phyloP scores from a whole-genome alignment of 2,329 filamentous ascomycete species.

The Herpomyces periplanetae region DNA sequence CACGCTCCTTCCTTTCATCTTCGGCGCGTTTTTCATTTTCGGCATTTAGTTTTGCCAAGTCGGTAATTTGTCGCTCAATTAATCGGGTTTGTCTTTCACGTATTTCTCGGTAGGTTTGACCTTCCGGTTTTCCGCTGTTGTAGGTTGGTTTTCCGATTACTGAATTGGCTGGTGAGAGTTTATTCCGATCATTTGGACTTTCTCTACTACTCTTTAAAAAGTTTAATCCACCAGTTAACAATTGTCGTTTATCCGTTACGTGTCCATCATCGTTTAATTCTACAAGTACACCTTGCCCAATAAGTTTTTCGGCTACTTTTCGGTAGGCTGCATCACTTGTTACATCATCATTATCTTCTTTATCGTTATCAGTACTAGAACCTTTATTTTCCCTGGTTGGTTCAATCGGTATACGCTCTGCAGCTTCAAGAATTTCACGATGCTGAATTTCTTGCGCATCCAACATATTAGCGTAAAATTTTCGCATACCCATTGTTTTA shows the following conservation, averaged over 20 bases:
- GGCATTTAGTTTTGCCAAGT: constrained; percentile 25
- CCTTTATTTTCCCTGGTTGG: constrained; percentile 6
- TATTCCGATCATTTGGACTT: constrained; percentile 6
- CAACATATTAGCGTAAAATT: constrained; percentile 34
- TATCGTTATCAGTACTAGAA: constrained; percentile 5
- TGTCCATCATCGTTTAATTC: constrained; percentile 44
- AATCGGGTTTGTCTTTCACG: constrained; percentile 36
- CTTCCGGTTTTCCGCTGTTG: constrained; percentile 8
- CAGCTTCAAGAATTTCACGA: constrained; percentile 25
- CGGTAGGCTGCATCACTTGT: constrained; percentile 15
- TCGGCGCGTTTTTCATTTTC: constrained; percentile 30
- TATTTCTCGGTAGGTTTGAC: constrained; percentile 13
- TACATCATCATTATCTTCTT: constrained; percentile 7
- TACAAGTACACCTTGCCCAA: constrained; percentile 19
- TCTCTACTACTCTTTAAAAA: constrained; percentile 18
- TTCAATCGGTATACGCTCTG: constrained; percentile 10
- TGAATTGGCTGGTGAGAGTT: constrained; percentile 6
- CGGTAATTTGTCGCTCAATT: constrained; percentile 36
- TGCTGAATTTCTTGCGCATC: constrained; percentile 28
- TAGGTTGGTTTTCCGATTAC: constrained; percentile 6
- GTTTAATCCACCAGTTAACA: constrained; percentile 35
- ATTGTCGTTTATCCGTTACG: constrained; percentile 44
- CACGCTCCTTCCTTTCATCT: constrained; percentile 21
- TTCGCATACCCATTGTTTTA: constrained; percentile 27
- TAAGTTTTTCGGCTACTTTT: constrained; percentile 24